Conservation (phyloP, 2,329 filamentous ascomycete species). For the Colletotrichum liriopes region DNA sequence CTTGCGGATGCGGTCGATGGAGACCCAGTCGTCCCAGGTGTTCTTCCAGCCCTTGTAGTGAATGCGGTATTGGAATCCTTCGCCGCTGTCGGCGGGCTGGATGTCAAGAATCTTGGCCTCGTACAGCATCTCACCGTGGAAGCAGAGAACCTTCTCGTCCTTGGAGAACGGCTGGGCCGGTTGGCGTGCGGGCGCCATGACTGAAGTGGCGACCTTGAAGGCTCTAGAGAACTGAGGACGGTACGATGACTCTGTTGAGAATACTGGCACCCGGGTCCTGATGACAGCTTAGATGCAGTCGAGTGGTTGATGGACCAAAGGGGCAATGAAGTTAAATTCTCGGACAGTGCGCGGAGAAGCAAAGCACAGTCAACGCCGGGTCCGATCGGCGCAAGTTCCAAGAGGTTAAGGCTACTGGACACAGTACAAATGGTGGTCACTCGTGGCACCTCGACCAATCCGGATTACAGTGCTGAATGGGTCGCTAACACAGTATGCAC, state of each 20-base stretch:
- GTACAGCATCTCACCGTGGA: slow-evolving; percentile 97
- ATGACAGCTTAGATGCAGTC: slow-evolving; percentile 17
- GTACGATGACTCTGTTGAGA: not conserved
- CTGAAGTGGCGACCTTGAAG: not conserved
- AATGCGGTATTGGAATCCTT: slow-evolving; percentile 86
- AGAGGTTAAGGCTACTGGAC: not conserved
- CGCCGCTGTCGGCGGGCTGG: slow-evolving; percentile 77
- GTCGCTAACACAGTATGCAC: slow-evolving; percentile 35
- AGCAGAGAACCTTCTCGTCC: slow-evolving; percentile 96
- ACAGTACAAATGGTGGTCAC: slow-evolving; percentile 22
- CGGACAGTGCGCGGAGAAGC: slow-evolving; percentile 32
- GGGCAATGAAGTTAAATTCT: slow-evolving; percentile 42
- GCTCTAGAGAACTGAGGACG: not conserved
- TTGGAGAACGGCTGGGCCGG: slow-evolving; percentile 67
- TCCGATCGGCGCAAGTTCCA: slow-evolving; percentile 1
- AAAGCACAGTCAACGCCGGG: slow-evolving; percentile 14
- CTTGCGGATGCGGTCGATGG: slow-evolving; percentile 93
- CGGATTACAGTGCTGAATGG: slow-evolving; percentile 26
- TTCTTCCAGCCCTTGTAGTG: slow-evolving; percentile 99
- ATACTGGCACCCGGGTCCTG: not conserved
- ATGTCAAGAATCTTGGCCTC: slow-evolving; percentile 96
- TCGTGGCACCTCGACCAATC: slow-evolving; percentile 18
- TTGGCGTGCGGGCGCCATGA: slow-evolving; percentile 61
- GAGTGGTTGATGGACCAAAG: slow-evolving; percentile 23
- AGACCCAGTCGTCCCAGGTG: slow-evolving; percentile 99